Percentiles rank a stretch among this genome's conserved stretches.
Evolutionary conservation across 352 stramenopile species (phyloP).

Genomic region (Pythium scleroteichum): DNA sequence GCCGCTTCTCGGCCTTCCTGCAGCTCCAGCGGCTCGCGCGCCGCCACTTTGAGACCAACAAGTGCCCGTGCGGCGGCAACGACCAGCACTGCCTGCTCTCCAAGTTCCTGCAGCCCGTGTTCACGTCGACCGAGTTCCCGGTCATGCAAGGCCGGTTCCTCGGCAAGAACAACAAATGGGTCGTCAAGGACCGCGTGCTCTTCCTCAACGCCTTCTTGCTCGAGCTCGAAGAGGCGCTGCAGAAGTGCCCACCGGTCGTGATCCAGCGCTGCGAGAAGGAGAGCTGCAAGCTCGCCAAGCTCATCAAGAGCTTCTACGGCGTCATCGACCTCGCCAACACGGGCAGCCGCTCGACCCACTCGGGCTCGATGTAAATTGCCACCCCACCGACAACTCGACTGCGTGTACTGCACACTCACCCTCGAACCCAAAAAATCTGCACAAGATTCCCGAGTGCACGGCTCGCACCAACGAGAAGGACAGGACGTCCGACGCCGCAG

Average conservation of each 20-base stretch:
- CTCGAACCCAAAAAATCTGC: conserved; percentile 7
- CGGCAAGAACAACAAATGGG: conserved; percentile 79
- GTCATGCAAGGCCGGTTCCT: conserved; percentile 73
- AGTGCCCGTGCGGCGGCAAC: conserved; percentile 58
- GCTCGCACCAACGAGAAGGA: conserved; percentile 3
- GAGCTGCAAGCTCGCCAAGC: conserved; percentile 32
- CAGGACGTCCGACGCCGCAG: background rate
- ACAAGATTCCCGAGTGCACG: conserved; percentile 21
- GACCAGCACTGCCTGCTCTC: conserved; percentile 66
- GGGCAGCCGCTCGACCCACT: conserved; percentile 32
- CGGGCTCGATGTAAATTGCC: conserved; percentile 60
- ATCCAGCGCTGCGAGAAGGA: conserved; percentile 38
- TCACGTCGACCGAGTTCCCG: conserved; percentile 72
- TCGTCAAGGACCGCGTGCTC: conserved; percentile 40
- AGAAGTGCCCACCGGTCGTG: conserved; percentile 37
- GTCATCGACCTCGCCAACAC: conserved; percentile 43
- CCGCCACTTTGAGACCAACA: conserved; percentile 63
- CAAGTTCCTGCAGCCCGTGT: conserved; percentile 66
- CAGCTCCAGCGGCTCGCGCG: conserved; percentile 74
- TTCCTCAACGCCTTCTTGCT: conserved; percentile 42
- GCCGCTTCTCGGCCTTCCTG: conserved; percentile 83
- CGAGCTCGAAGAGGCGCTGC: conserved; percentile 34
- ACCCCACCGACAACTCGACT: too few relatives aligned
- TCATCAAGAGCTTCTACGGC: conserved; percentile 42
- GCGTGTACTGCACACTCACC: conserved; percentile 3